Evolutionary conservation across 495 filamentous ascomycete species (phyloP), one percentile per base, ranked within the genome.

Genomic region (Aspergillus mulundensis): DNA sequence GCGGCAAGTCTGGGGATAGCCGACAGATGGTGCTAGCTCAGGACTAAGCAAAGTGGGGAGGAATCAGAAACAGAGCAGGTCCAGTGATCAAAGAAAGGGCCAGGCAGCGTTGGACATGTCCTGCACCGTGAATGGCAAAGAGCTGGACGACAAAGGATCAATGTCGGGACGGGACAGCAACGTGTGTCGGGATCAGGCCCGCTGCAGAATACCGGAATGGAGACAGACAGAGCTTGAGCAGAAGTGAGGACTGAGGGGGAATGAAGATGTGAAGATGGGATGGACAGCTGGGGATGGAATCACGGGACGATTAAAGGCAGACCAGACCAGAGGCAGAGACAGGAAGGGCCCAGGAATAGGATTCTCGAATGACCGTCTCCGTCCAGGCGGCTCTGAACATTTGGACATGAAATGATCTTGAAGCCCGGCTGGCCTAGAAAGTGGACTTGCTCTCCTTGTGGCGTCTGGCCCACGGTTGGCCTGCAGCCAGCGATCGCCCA

Each of bases 111-210:
- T 34, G 43, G 50, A 40, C 58, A 60, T 56, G 41, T 32, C 56
- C 15, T 53, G 53, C 58, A 51, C 48, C 53, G 36, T 49, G 44
- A 21, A 48, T 36, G 38, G 30, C 20, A 36, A 36, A 36, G 40
- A 38, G 50, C 39, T 53, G 56, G 40, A 36, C 54, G 45, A 47
- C 40, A 56, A 47, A 53, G 38, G 38, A 58, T 40, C 25, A 54
- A 56, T 45, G 18, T 58, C 59, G 60, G 52, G 43, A 56, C 54
- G 58, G 59, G 46, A 55, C 60, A 64, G 58, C 62, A 67, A 64
- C 57, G 56, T 65, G 65, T 65, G 62, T 62, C 58, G 61, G 25
- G 61, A 56, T 42, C 49, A 59, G 59, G 62, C 62, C 62, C 62
- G 59, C 62, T 60, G 20, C 25, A 41, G 53, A 30, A 48, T 10